Evolutionary conservation across 1,284 basidiomycete genomes (phyloP).

Genomic region (Somion occarium): DNA sequence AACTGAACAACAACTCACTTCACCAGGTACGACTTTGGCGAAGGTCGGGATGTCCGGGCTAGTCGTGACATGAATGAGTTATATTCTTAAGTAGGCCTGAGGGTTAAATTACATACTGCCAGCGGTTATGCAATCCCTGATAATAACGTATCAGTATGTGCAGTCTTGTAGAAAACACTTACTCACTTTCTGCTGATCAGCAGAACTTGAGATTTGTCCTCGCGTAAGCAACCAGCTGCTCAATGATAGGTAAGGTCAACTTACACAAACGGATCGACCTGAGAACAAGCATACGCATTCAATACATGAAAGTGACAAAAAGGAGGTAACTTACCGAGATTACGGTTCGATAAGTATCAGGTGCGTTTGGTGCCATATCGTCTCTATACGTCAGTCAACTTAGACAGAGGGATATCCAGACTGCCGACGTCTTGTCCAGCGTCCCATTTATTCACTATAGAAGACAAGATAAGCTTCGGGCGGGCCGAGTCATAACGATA

Average conservation of each 20-base stretch:
- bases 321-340: conserved; percentile 27
- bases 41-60: conserved; percentile 69
- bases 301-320: conserved; percentile 1
- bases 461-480: no score
- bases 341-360: conserved; percentile 19
- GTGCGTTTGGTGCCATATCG: conserved; percentile 20
- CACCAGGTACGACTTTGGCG: conserved; percentile 61
- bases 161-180: background rate
- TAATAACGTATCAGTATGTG: background rate
- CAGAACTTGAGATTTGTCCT: conserved; percentile 35
- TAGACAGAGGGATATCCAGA: no score
- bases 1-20: conserved; percentile 35
- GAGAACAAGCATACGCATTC: background rate
- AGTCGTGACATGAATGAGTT: background rate
- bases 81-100: background rate
- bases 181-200: conserved; percentile 56
- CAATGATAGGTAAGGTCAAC: conserved; percentile 15
- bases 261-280: conserved; percentile 63
- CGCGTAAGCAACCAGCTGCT: background rate
- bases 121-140: conserved; percentile 66
- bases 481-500: no score
- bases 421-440: no score
- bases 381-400: no score
- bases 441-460: no score
- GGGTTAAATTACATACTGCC: conserved; percentile 51